phyloP scores from a whole-genome alignment of 495 filamentous ascomycete species.

The Niebla homalea region DNA sequence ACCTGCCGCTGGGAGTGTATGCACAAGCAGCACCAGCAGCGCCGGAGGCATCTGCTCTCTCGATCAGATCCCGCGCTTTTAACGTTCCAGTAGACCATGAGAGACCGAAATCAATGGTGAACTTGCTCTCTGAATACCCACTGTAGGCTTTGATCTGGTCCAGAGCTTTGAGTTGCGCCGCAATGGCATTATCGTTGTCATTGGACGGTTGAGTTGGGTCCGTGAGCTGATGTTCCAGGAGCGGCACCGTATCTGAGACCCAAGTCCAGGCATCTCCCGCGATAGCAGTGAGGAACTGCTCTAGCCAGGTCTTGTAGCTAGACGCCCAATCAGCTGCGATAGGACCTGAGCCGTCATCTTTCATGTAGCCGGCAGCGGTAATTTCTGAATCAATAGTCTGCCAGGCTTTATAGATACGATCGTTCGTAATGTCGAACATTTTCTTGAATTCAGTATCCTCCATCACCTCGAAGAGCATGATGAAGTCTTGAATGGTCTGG shows the following conservation, averaged over 20 bases:
- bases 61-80: neutral
- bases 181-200: neutral
- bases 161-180: neutral
- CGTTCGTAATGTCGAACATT: neutral
- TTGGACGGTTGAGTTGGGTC: neutral
- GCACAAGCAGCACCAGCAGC: too few relatives aligned
- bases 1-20: too few relatives aligned
- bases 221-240: neutral
- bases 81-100: constrained; percentile 1
- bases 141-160: neutral
- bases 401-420: neutral
- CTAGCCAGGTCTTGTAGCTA: constrained; percentile 3
- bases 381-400: neutral
- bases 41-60: too few relatives aligned
- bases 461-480: constrained; percentile 2
- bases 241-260: neutral
- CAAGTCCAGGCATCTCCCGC: neutral
- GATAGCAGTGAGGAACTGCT: neutral
- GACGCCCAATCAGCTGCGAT: constrained; percentile 1
- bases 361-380: neutral
- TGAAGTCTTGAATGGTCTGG: neutral
- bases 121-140: neutral
- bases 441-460: neutral
- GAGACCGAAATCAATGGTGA: neutral
- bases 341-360: neutral